Evolutionary conservation across 1,284 basidiomycete species (phyloP), one percentile per base, ranked within the genome.

Genomic region (Trametes sp.): DNA sequence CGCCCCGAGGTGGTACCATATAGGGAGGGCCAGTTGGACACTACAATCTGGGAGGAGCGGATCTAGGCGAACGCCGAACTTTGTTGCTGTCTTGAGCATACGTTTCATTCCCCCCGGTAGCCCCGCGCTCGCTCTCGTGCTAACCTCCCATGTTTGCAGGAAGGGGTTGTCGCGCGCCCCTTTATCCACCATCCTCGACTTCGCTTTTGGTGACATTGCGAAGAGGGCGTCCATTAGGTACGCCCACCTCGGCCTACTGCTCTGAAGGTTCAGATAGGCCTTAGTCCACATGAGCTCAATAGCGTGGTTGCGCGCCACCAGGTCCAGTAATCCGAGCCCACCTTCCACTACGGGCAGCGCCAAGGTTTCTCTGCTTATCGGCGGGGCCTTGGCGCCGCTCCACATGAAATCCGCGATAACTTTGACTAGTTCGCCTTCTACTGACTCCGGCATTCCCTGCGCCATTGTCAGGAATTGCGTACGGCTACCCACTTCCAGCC

Each of bases 221-320:
- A 59, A 36, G 3, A 51, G 21, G 28, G 38, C 54, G 31, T 70
- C 69, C 0, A 60, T 56, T 0, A 69, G 1, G 24, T 9, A 64
- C 8, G 57, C 60, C 69, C 69, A 69, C 11, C 19, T 55, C 6
- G 69, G 52, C n/a, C 64, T 28, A 4, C 44, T 11, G 0, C 24
- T n/a, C 1, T 55, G 54, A 21, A 44, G 53, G 23, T 53, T 62
- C 1, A 70, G 63, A 55, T 70, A 68, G 13, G 58, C 51, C 53
- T 66, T 62, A 0, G 66, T 42, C 63, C 58, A 61, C n/a, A 61
- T 66, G 13, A 69, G 42, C 33, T 59, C 52, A 16, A 69, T 68
- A 3, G 68, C 66, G 41, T 68, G 55, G 35, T 68, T 69, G 19
- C 65, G 35, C 0, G 59, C 52, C 28, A 48, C 38, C 0, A 69